These are phyloP conservation scores for Yarrowia sp. DNA, from an alignment of 805 yeast species.

Conservation along the genomic window DNA sequence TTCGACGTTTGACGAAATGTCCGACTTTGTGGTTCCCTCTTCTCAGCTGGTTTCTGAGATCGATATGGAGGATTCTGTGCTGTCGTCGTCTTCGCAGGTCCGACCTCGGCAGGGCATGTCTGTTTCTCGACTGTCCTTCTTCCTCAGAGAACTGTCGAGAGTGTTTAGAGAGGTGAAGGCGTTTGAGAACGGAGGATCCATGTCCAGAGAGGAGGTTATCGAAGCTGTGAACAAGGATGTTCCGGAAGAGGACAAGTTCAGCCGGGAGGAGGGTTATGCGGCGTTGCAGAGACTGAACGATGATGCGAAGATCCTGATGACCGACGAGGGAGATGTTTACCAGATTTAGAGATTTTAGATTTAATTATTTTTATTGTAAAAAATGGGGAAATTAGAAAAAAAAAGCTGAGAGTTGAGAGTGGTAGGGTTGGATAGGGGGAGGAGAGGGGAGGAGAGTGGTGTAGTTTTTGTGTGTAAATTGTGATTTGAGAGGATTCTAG, in stretches of 20 bases:
- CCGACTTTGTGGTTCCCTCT: conserved; percentile 17
- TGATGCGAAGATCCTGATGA: conserved; percentile 51
- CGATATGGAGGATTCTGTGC: conserved; percentile 11
- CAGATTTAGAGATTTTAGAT: conserved; percentile 42
- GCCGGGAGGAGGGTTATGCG: conserved; percentile 51
- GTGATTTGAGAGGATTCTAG: too few species aligned
- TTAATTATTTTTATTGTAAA: neutral
- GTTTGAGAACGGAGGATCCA: conserved; percentile 56
- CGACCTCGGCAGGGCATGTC: conserved; percentile 42
- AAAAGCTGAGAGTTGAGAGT: neutral
- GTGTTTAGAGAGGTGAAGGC: conserved; percentile 57
- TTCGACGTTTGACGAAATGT: conserved; percentile 26
- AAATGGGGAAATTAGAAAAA: neutral
- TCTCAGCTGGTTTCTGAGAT: conserved; percentile 17
- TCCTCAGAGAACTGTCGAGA: conserved; percentile 58
- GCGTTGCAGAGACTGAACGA: conserved; percentile 51
- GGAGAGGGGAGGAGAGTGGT: too few species aligned
- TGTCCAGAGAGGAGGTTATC: conserved; percentile 52
- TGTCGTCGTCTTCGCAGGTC: neutral
- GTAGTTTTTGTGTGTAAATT: too few species aligned
- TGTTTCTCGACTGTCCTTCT: conserved; percentile 56
- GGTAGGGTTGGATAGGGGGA: too few species aligned
- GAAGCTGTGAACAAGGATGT: conserved; percentile 55
- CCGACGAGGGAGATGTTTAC: conserved; percentile 49
- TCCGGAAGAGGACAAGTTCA: conserved; percentile 53